Percentiles rank a stretch among this genome's conserved stretches.
phyloP scores from a whole-genome alignment of 2,329 filamentous ascomycete genomes.

The Talaromyces islandicus region DNA sequence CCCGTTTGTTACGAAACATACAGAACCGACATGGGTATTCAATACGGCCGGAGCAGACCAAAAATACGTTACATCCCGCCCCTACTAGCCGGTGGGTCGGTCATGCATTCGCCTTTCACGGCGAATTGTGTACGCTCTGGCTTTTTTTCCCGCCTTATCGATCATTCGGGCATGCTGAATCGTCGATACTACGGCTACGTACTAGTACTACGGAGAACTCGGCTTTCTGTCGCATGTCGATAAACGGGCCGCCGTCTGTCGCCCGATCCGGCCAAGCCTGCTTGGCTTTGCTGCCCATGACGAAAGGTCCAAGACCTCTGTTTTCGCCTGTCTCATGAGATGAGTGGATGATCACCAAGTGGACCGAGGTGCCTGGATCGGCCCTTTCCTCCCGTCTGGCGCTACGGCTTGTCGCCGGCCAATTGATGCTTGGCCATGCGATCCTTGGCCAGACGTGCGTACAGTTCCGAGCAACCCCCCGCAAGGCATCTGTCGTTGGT shows the following conservation, averaged over 20 bases:
- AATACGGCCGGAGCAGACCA: conserved; percentile 1
- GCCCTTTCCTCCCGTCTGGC: conserved; percentile 17
- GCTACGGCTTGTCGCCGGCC: conserved; percentile 8
- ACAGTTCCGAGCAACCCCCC: neutral
- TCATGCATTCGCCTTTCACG: neutral
- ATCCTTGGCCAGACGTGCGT: conserved; percentile 1
- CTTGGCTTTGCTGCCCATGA: neutral
- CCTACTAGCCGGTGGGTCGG: conserved; percentile 7
- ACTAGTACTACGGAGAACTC: neutral
- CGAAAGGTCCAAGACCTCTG: neutral
- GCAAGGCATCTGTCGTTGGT: neutral
- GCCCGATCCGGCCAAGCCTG: neutral
- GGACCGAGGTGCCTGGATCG: conserved; percentile 15
- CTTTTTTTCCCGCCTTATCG: neutral
- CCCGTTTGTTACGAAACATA: conserved; percentile 2
- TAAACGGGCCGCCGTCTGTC: neutral
- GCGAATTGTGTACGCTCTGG: conserved; percentile 6
- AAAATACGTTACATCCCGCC: conserved; percentile 11
- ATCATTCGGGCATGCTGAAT: neutral
- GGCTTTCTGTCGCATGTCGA: neutral
- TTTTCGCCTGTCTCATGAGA: neutral
- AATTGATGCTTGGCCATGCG: conserved; percentile 4
- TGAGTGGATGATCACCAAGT: conserved; percentile 7
- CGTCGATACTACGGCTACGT: neutral
- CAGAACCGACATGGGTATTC: conserved; percentile 1